These are phyloP conservation scores for Mucor saturninus DNA, from an alignment of 371 early-diverging fungal species.

Conservation along the genomic window DNA sequence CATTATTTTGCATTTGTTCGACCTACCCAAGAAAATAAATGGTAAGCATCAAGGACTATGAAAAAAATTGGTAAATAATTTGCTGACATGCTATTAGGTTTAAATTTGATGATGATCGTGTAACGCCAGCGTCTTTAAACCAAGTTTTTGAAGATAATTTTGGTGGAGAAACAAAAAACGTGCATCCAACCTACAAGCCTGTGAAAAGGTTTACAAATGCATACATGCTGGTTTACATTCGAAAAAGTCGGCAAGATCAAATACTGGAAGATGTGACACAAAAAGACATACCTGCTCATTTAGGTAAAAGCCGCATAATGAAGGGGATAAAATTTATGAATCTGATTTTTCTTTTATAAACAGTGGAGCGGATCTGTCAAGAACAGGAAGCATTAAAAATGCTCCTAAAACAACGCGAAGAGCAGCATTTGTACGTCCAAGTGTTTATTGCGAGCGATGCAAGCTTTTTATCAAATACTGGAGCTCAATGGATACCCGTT, in stretches of 20 bases:
- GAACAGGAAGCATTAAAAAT: slow-evolving; percentile 49
- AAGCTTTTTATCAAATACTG: slow-evolving; percentile 64
- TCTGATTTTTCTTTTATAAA: background rate
- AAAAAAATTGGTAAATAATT: background rate
- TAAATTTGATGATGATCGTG: slow-evolving; percentile 97
- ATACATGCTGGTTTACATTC: slow-evolving; percentile 96
- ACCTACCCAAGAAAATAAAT: slow-evolving; percentile 76
- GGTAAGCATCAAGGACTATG: slow-evolving; percentile 46
- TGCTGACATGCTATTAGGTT: slow-evolving; percentile 42
- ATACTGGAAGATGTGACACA: slow-evolving; percentile 68
- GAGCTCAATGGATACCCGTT: slow-evolving; percentile 65
- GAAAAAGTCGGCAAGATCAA: slow-evolving; percentile 68
- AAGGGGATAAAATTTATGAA: background rate
- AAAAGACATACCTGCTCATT: slow-evolving; percentile 80
- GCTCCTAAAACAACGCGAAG: slow-evolving; percentile 57
- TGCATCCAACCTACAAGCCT: slow-evolving; percentile 16
- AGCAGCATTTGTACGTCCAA: slow-evolving; percentile 62
- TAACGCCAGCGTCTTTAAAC: slow-evolving; percentile 77
- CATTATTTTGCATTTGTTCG: slow-evolving; percentile 95
- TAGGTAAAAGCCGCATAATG: slow-evolving; percentile 51
- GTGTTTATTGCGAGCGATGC: slow-evolving; percentile 47
- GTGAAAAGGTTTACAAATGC: slow-evolving; percentile 87
- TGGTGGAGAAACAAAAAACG: slow-evolving; percentile 67
- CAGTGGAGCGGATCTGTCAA: slow-evolving; percentile 45
- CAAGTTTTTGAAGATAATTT: slow-evolving; percentile 96